Evolutionary conservation across 805 yeast genomes (phyloP).

Genomic region (Wickerhamiella kurtzmanii): DNA sequence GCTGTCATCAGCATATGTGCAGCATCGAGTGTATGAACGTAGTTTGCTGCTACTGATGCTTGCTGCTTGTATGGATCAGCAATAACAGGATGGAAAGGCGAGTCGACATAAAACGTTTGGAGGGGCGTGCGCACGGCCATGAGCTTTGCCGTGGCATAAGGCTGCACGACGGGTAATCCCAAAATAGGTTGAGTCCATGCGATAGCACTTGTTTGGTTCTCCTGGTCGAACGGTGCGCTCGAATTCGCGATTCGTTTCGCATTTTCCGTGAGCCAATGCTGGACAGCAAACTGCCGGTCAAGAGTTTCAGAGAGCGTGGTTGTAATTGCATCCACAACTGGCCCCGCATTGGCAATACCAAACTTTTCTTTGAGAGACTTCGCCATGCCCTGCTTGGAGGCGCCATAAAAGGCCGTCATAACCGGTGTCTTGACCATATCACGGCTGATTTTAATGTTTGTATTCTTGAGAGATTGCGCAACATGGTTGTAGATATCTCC

Average conservation of each 20-base stretch:
- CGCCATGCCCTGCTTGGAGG: slow-evolving; percentile 39
- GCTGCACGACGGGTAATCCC: slow-evolving; percentile 86
- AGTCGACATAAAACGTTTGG: slow-evolving; percentile 63
- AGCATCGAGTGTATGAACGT: slow-evolving; percentile 80
- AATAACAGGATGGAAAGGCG: slow-evolving; percentile 61
- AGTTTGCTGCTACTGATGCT: slow-evolving; percentile 82
- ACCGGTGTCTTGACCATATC: slow-evolving; percentile 82
- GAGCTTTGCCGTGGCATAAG: slow-evolving; percentile 53
- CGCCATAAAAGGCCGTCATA: slow-evolving; percentile 91
- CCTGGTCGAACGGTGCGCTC: background rate
- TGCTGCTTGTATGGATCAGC: slow-evolving; percentile 72
- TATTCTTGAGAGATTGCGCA: slow-evolving; percentile 29
- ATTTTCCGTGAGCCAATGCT: slow-evolving; percentile 76
- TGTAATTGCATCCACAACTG: background rate
- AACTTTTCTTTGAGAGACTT: background rate
- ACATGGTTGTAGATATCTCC: slow-evolving; percentile 39
- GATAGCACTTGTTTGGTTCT: background rate
- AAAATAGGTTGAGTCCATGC: slow-evolving; percentile 72
- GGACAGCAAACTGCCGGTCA: slow-evolving; percentile 24
- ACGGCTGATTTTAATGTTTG: slow-evolving; percentile 41
- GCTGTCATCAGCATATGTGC: slow-evolving; percentile 85
- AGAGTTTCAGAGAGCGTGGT: slow-evolving; percentile 2
- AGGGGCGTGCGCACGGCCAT: slow-evolving; percentile 55
- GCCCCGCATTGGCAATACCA: background rate
- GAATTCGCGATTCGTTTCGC: slow-evolving; percentile 63